Evolutionary conservation across 352 stramenopile species (phyloP), one percentile per base, ranked within the genome.

Genomic region (Phytophthora podocarpi): DNA sequence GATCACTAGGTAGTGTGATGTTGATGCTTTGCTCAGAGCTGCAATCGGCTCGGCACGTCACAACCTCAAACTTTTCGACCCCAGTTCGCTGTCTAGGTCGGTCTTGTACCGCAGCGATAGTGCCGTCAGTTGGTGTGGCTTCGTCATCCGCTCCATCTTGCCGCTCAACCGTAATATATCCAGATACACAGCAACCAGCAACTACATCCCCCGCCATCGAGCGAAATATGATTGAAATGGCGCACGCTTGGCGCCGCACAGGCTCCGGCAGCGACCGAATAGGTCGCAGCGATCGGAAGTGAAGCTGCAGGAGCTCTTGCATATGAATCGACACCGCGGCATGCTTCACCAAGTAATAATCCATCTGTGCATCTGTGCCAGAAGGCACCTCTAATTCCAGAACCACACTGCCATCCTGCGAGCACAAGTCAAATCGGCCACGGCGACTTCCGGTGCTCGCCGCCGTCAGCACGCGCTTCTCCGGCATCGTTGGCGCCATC

Each of bases 281-380:
- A 4, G 70, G 64, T 4, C 71, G 72, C 5, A 87, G 32, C 9
- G 56, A 70, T 6, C 57, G 63, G 21, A 87, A 76, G 31, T 72
- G 70, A 3, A 58, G 67, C 48, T 85, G 72, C 8, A 85, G 26
- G 2, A 90, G 54, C 50, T 90, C 81, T 47, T 76, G 51, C 51
- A 85, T 59, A 15, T 80, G 70, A 35, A 90, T 47, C 4, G 37
- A 67, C 36, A 86, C 66, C 1, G 63, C 35, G 0, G 54, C 70
- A 27, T 74, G 66, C 67, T 85, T 87, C 37, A 89, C 75, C 35
- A 88, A 59, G 30, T 79, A 90, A 56, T 86, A 88, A 56, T 89
- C 78, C 49, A 74, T 74, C 37, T 80, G 64, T 32, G 78, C 71
- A 47, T 90, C 77, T 8, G 74, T 75, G 0, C 76, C 69, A 0